Percentiles rank a stretch among this genome's conserved stretches.
These are phyloP conservation scores for Sporothrix sp. DNA, from an alignment of 2,329 filamentous ascomycete genomes.

Conservation along the genomic window DNA sequence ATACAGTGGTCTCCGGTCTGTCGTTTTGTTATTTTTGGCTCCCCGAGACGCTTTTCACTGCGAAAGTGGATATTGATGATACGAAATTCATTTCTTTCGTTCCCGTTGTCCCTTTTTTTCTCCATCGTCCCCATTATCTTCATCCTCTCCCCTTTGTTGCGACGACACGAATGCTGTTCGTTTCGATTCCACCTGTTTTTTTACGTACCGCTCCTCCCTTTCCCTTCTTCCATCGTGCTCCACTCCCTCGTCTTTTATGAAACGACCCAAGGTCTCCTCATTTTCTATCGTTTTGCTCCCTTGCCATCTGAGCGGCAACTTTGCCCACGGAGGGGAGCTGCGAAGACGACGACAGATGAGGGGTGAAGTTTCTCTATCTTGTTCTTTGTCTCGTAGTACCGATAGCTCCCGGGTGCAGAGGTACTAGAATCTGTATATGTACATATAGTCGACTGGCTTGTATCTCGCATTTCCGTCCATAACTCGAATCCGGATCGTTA, in stretches of 20 bases:
- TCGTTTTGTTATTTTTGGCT: too few species aligned
- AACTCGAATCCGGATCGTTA: too few species aligned
- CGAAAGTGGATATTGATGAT: neutral
- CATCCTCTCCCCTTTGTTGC: neutral
- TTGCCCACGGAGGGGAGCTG: neutral
- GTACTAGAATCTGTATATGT: too few species aligned
- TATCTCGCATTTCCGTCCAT: too few species aligned
- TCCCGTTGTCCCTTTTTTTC: neutral
- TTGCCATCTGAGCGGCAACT: constrained; percentile 1
- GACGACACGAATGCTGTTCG: constrained; percentile 4
- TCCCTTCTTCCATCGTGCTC: neutral
- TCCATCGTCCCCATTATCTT: neutral
- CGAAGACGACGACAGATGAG: neutral
- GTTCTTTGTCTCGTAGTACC: too few species aligned
- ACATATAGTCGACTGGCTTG: too few species aligned
- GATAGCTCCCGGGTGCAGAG: too few species aligned
- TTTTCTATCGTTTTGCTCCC: constrained; percentile 7
- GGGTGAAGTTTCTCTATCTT: too few species aligned
- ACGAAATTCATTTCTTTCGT: neutral
- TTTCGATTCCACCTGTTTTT: constrained; percentile 2
- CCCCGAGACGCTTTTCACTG: neutral
- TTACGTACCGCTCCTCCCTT: constrained; percentile 3
- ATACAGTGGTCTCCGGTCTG: too few species aligned
- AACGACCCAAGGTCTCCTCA: constrained; percentile 7
- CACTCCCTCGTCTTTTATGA: neutral